Evolutionary conservation across 1,284 basidiomycete genomes (phyloP), one percentile per base, ranked within the genome.

Genomic region (Crucibulum cyathiforme): DNA sequence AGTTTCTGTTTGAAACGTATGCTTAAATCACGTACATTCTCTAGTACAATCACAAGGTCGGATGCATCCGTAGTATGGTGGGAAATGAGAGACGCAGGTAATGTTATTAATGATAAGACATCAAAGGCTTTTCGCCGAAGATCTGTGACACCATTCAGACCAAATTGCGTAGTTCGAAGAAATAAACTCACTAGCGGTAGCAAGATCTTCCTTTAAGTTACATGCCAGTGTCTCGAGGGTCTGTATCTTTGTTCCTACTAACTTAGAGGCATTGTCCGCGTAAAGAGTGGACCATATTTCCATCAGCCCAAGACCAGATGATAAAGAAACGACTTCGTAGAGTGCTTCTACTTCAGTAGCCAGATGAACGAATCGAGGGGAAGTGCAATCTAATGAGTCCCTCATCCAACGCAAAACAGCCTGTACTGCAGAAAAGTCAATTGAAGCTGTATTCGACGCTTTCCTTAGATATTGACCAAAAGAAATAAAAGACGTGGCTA

Each of bases 231-330:
- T 10, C 17, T 56, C 55, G 8, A 56, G 5, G n/a, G 36, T 39
- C 31, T 34, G 38, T 34, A 55, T 19, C 24, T 55, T 31, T 9
- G 35, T 9, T n/a, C 43, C n/a, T 17, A 15, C 13, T 15, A 56
- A 12, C 2, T 46, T 47, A 13, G 24, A 36, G 8, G 9, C 15
- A 49, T 67, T 62, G 36, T 70, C 65, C 24, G 61, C 54, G 52
- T 76, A 79, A 51, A 88, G 69, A 4, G 70, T 70, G n/a, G 77
- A 76, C 87, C 87, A 89, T 37, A 89, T 80, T 13, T 85, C 78
- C 36, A 79, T 74, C 62, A 90, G 67, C 34, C 88, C 88, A 34
- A 82, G 75, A 9, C 89, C 89, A 19, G 81, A 80, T 15, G 81
- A 80, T 6, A 82, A 77, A n/a, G 82, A 82, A n/a, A 86, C 73